Percentiles rank a stretch among this genome's conserved stretches.
Conservation (phyloP, 306 rosid genomes). For the Nissolia schottii region DNA sequence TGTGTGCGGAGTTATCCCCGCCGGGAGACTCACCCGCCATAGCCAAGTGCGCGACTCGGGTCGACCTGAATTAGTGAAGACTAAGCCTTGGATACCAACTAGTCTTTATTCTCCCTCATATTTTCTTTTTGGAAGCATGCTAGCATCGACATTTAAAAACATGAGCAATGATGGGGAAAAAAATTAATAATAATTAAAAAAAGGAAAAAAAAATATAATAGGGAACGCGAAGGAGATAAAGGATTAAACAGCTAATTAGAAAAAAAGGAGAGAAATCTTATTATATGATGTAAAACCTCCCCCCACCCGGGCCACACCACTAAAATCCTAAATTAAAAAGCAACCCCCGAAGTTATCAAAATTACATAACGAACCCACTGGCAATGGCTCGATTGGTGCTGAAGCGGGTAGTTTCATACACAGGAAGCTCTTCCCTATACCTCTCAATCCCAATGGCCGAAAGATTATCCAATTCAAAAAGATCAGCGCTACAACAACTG, state of each 20-base stretch:
- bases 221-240: background rate
- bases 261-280: conserved; percentile 36
- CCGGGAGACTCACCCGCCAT: too few species aligned
- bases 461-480: conserved; percentile 88
- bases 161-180: background rate
- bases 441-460: conserved; percentile 82
- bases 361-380: conserved; percentile 74
- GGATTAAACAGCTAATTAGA: conserved; percentile 18
- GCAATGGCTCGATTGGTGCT: conserved; percentile 78
- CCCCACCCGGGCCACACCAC: too few species aligned
- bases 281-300: conserved; percentile 62
- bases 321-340: conserved; percentile 26
- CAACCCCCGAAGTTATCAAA: conserved; percentile 12
- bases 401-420: conserved; percentile 90
- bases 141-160: background rate
- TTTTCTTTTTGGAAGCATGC: too few species aligned
- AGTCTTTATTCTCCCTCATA: too few species aligned
- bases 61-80: too few species aligned
- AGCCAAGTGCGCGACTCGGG: too few species aligned
- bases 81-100: too few species aligned
- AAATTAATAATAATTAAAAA: too few species aligned
- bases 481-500: conserved; percentile 91
- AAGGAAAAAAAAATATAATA: background rate
- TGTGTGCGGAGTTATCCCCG: too few species aligned
- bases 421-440: conserved; percentile 87